phyloP scores from a whole-genome alignment of 169 alveolate species.

The Eimeria tenella region DNA sequence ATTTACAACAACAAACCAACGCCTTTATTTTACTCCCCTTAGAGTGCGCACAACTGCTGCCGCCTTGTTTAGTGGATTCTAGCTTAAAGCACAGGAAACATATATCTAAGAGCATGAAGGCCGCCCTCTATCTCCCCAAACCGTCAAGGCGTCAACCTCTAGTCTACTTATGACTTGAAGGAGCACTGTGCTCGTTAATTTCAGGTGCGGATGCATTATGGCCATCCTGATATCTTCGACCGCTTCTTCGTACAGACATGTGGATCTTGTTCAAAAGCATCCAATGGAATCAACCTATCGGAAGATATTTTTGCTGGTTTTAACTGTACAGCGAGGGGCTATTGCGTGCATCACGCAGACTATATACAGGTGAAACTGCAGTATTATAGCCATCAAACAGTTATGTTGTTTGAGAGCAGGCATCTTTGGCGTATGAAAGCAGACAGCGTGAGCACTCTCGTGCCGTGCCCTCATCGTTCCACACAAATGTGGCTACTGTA shows the following conservation, averaged over 20 bases:
- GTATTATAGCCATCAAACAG: no score
- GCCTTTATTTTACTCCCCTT: slow-evolving; percentile 70
- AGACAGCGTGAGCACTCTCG: no score
- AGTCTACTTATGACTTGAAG: not conserved
- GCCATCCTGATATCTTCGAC: slow-evolving; percentile 81
- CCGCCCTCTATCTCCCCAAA: no score
- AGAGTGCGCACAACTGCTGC: slow-evolving; percentile 17
- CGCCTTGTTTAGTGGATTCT: not conserved
- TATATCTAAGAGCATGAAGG: no score
- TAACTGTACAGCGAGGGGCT: slow-evolving; percentile 75
- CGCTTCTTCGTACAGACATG: slow-evolving; percentile 77
- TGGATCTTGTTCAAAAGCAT: slow-evolving; percentile 78
- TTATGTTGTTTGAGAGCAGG: no score
- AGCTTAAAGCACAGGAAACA: no score
- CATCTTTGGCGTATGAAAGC: no score
- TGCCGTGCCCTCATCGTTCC: no score
- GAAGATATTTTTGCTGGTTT: slow-evolving; percentile 80
- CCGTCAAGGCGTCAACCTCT: no score
- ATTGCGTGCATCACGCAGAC: slow-evolving; percentile 76
- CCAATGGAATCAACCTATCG: slow-evolving; percentile 67
- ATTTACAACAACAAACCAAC: slow-evolving; percentile 74
- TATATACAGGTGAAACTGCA: slow-evolving; percentile 65
- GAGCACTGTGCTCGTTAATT: not conserved
- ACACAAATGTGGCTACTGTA: no score
- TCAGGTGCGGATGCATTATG: slow-evolving; percentile 81